Evolutionary conservation across 202 grass and related monocot genomes (phyloP).

Genomic region (Alloteropsis angusta): DNA sequence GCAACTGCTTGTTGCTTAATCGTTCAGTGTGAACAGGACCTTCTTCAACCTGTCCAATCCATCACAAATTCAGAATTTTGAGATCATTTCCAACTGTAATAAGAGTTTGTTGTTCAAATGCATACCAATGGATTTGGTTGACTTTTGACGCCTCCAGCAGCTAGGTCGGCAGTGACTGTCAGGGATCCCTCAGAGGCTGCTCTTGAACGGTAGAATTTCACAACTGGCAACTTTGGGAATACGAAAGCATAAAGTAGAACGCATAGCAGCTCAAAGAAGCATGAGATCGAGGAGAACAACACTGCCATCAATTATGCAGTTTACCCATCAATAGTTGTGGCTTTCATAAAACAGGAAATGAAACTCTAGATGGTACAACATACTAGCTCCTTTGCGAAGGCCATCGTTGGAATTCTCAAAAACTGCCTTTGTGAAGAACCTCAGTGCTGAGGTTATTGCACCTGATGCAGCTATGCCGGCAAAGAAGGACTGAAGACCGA

Average conservation of each 20-base stretch:
- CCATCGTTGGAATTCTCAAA: constrained; percentile 68
- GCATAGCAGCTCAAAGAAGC: constrained; percentile 57
- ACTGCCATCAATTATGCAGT: constrained; percentile 28
- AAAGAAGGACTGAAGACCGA: constrained; percentile 52
- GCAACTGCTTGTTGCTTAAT: constrained; percentile 49
- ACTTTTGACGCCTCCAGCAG: constrained; percentile 42
- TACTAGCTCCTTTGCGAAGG: constrained; percentile 69
- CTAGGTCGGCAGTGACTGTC: constrained; percentile 60
- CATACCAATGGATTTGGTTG: constrained; percentile 16
- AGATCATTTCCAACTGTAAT: neutral
- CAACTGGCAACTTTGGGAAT: constrained; percentile 67
- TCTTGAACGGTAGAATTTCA: constrained; percentile 53
- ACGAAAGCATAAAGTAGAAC: constrained; percentile 56
- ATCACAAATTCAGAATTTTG: neutral
- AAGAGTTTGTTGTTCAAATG: neutral
- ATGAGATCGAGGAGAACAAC: constrained; percentile 59
- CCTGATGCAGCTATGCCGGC: constrained; percentile 63
- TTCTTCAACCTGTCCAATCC: constrained; percentile 36
- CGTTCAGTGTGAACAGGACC: constrained; percentile 20
- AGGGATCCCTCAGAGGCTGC: constrained; percentile 69
- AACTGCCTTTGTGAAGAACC: constrained; percentile 54
- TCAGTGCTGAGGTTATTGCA: constrained; percentile 41
- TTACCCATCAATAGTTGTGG: neutral
- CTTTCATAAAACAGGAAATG: neutral
- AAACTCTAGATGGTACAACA: neutral